Percentiles rank a stretch among this genome's conserved stretches.
These are phyloP conservation scores for Amanita exitialis DNA, from an alignment of 768 basidiomycete species.

Conservation along the genomic window DNA sequence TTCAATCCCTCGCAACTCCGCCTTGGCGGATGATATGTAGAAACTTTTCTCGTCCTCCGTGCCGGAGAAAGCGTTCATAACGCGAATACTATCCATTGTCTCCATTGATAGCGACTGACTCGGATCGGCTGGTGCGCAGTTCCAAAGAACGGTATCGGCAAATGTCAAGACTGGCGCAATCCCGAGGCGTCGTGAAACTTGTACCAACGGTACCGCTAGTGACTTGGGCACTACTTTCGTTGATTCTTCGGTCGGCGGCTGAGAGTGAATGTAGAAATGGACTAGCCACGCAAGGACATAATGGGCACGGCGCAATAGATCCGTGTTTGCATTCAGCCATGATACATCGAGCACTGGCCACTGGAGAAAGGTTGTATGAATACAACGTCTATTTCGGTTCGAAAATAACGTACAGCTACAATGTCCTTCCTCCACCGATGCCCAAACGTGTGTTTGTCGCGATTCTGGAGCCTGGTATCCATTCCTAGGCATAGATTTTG, in stretches of 20 bases:
- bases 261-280: conserved; percentile 86
- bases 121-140: conserved; percentile 58
- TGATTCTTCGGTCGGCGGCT: conserved; percentile 29
- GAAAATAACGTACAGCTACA: conserved; percentile 31
- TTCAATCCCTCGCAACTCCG: conserved; percentile 81
- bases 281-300: conserved; percentile 82
- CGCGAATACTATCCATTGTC: conserved; percentile 58
- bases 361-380: conserved; percentile 24
- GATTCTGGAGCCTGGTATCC: conserved; percentile 37
- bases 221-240: conserved; percentile 60
- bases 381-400: conserved; percentile 1
- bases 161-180: conserved; percentile 95
- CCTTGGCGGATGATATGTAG: conserved; percentile 74
- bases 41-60: conserved; percentile 81
- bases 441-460: conserved; percentile 41
- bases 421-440: conserved; percentile 61
- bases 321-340: conserved; percentile 41
- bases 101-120: conserved; percentile 38
- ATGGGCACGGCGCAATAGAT: conserved; percentile 75
- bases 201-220: conserved; percentile 67
- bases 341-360: conserved; percentile 61
- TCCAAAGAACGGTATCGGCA: conserved; percentile 95
- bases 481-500: conserved; percentile 46
- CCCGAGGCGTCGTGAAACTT: conserved; percentile 64
- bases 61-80: conserved; percentile 70